These are phyloP conservation scores for Casaregolazyma suthepensis DNA, from an alignment of 1,139 yeast genomes.

Conservation along the genomic window DNA sequence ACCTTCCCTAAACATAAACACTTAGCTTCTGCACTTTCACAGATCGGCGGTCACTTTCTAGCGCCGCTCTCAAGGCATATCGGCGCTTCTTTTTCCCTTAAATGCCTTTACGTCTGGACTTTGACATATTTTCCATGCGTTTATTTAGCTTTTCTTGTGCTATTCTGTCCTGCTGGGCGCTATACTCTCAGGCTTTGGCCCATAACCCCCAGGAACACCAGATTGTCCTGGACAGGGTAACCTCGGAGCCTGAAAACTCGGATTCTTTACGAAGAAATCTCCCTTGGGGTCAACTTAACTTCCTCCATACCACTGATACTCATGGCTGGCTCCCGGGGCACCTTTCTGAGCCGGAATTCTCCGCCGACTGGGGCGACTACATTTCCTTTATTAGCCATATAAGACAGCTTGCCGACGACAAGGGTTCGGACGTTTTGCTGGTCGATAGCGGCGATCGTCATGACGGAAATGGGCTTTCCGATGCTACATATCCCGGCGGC, in stretches of 20 bases:
- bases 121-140: not conserved
- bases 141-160: not conserved
- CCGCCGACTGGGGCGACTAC: slow-evolving; percentile 93
- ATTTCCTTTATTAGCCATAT: slow-evolving; percentile 58
- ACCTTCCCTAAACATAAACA: not conserved
- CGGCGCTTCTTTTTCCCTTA: not conserved
- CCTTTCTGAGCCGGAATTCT: slow-evolving; percentile 61
- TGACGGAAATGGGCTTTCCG: slow-evolving; percentile 89
- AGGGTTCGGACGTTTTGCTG: slow-evolving; percentile 57
- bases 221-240: not conserved
- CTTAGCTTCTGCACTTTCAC: not conserved
- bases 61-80: not conserved
- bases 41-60: not conserved
- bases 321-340: slow-evolving; percentile 93
- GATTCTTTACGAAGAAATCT: slow-evolving; percentile 37
- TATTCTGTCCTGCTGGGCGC: not conserved
- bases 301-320: slow-evolving; percentile 90
- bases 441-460: slow-evolving; percentile 92
- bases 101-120: not conserved
- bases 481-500: slow-evolving; percentile 72
- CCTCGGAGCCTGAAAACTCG: not conserved
- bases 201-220: not conserved
- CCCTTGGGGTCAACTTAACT: slow-evolving; percentile 66
- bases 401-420: slow-evolving; percentile 38
- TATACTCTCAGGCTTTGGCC: not conserved